Base-by-base conservation (phyloP, 495 filamentous ascomycete genomes). In the Aspergillus mulundensis region DNA sequence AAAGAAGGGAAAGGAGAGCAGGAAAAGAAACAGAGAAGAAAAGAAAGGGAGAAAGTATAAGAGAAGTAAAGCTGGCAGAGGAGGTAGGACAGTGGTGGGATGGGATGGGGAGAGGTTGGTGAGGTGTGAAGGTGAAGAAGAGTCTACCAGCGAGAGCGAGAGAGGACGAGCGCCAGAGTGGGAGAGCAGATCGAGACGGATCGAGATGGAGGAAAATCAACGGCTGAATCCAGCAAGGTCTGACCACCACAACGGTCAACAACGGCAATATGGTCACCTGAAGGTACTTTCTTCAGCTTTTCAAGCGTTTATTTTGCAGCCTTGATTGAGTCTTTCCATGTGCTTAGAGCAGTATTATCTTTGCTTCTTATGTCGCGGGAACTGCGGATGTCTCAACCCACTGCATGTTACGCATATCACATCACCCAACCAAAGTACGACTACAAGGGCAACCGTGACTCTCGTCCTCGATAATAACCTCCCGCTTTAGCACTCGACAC, bases 181-280 rank as follows among this genome's bases (percentile, higher is more conserved):
- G 16, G 24, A 56, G 23, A 56, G 23, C 4, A 6, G 43, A 47
- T 28, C 45, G 42, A 14, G 43, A 55, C 23, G 42, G 30, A 48
- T 54, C 53, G 43, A 47, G 41, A 43, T 54, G 41, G 44, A 40
- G 53, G 43, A 55, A 47, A 52, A 52, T 42, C 25, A 28, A 23
- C 38, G 32, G 48, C 48, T 50, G 48, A 39, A 50, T 50, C 20
- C 34, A 38, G 47, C 47, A 50, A 48, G 36, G 34, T 50, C 48
- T 50, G 43, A 46, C 43, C 6, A 50, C 30, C 16, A 50, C 32
- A 39, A 32, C 21, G 24, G 19, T 14, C 32, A 36, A 36, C 32
- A 2, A 36, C 32, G 5, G 25, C 25, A 6, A 24, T 19, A 32
- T 24, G 19, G 24, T 47, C 19, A 25, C 12, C 15, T 40, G 19